Percentiles rank a stretch among this genome's conserved stretches.
These are phyloP conservation scores for Dothiorella sarmentorum DNA, from an alignment of 2,329 filamentous ascomycete genomes.

Conservation along the genomic window DNA sequence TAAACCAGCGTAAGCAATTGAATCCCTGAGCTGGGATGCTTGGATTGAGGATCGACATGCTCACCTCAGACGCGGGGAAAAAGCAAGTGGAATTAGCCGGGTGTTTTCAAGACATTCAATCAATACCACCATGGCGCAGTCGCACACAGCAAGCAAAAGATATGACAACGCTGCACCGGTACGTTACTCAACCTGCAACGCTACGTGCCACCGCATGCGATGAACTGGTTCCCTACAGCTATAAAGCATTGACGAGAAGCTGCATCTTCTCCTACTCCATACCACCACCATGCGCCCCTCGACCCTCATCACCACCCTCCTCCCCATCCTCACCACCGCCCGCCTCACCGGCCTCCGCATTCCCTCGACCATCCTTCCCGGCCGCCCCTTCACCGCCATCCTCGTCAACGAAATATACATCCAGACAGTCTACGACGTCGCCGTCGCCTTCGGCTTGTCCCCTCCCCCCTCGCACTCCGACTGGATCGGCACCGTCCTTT, in stretches of 20 bases:
- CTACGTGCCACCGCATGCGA: background rate
- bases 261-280: background rate
- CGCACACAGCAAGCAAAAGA: background rate
- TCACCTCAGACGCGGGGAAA: background rate
- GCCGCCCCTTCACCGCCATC: constrained; percentile 36
- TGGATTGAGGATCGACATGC: background rate
- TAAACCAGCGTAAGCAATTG: too few relatives aligned
- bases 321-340: constrained; percentile 29
- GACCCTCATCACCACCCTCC: constrained; percentile 21
- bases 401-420: constrained; percentile 45
- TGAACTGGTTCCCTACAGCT: background rate
- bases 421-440: constrained; percentile 45
- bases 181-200: background rate
- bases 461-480: constrained; percentile 25
- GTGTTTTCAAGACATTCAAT: background rate
- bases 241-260: background rate
- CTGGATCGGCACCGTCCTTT: constrained; percentile 31
- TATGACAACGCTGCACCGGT: background rate
- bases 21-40: too few relatives aligned
- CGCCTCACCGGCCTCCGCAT: constrained; percentile 45
- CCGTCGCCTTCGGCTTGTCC: constrained; percentile 43
- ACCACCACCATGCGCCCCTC: constrained; percentile 22
- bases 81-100: background rate
- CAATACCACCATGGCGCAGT: background rate
- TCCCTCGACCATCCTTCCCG: constrained; percentile 41